Conservation (phyloP, 352 stramenopile genomes). For the Pelagophyceae sp. region DNA sequence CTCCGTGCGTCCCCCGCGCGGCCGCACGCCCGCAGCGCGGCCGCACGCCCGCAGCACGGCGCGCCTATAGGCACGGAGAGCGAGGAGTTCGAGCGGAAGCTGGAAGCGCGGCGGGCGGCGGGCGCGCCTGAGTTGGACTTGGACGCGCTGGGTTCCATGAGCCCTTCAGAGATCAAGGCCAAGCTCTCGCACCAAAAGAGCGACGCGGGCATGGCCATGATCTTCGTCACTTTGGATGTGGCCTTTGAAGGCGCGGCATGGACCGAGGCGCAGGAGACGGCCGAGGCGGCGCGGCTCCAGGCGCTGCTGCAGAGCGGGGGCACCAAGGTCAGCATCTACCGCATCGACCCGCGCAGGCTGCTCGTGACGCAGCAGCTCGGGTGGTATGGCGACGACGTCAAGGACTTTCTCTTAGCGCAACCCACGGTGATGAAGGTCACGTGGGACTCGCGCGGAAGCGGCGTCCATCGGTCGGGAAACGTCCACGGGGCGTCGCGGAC, state of each 20-base stretch:
- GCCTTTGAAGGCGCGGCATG: background rate
- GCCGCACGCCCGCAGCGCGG: background rate
- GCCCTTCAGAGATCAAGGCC: constrained; percentile 2
- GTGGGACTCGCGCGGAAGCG: background rate
- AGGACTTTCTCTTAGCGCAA: constrained; percentile 1
- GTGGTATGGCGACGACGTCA: constrained; percentile 14
- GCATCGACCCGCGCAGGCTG: constrained; percentile 2
- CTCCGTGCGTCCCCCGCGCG: background rate
- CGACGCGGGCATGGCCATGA: constrained; percentile 4
- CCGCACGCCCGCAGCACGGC: background rate
- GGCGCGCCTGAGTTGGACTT: constrained; percentile 1
- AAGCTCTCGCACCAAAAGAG: constrained; percentile 14
- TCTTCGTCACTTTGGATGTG: constrained; percentile 7
- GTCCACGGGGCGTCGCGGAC: no score
- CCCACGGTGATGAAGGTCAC: constrained; percentile 5
- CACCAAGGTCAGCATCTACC: background rate
- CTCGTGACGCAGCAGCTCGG: background rate
- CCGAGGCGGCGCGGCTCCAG: background rate
- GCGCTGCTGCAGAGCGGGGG: constrained; percentile 10
- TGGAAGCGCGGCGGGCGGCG: background rate
- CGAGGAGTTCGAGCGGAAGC: constrained; percentile 10
- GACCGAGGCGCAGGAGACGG: background rate
- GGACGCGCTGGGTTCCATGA: background rate
- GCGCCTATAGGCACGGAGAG: background rate
- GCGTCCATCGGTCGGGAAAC: no score